phyloP scores from a whole-genome alignment of 805 yeast species.

The Kodamaea restingae region DNA sequence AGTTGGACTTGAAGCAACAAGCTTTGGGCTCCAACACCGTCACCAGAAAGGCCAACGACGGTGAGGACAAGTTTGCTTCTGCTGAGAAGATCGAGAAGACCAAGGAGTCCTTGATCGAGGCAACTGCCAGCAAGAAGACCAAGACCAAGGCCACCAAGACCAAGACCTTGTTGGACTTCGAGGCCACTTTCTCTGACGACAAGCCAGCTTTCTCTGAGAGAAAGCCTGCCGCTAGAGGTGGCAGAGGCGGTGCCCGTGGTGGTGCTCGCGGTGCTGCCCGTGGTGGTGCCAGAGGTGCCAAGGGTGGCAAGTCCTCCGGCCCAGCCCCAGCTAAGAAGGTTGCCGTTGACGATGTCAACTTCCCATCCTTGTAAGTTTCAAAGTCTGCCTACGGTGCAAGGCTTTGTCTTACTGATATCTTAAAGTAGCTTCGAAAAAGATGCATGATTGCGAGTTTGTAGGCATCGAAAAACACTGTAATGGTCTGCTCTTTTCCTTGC shows the following conservation, averaged over 20 bases:
- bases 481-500: no score
- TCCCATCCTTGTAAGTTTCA: slow-evolving; percentile 55
- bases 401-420: slow-evolving; percentile 5
- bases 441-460: slow-evolving; percentile 1
- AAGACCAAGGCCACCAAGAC: slow-evolving; percentile 77
- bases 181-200: slow-evolving; percentile 66
- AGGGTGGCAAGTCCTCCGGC: slow-evolving; percentile 24
- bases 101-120: slow-evolving; percentile 54
- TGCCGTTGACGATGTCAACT: slow-evolving; percentile 55
- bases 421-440: slow-evolving; percentile 3
- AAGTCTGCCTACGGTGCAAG: slow-evolving; percentile 2
- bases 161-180: slow-evolving; percentile 72
- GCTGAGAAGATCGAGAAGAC: slow-evolving; percentile 64
- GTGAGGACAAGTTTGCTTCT: slow-evolving; percentile 50
- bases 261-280: slow-evolving; percentile 15
- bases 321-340: slow-evolving; percentile 27
- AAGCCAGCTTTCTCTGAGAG: slow-evolving; percentile 29
- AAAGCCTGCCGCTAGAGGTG: slow-evolving; percentile 19
- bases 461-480: no score
- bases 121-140: slow-evolving; percentile 62
- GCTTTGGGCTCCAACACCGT: slow-evolving; percentile 36
- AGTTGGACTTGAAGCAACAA: slow-evolving; percentile 44
- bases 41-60: slow-evolving; percentile 53
- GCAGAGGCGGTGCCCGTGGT: slow-evolving; percentile 9
- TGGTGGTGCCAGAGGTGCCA: slow-evolving; percentile 24